Conservation (phyloP, 192 early-diverging fungal genomes). For the Paraglomus occultum region DNA sequence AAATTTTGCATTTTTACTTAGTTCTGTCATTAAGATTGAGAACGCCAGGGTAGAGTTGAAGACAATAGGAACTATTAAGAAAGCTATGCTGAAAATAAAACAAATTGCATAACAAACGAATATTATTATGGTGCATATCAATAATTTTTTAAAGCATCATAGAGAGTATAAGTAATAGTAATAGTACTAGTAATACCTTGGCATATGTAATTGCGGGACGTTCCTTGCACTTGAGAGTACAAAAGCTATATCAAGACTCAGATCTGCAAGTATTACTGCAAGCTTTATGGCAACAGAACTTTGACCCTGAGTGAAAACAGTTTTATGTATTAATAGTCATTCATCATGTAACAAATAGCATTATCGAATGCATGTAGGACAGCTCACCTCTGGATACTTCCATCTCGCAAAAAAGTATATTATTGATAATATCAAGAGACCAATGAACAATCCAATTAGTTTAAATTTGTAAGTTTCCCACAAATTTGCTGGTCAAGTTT, state of each 20-base stretch:
- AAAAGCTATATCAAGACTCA: not conserved
- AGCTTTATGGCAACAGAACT: not conserved
- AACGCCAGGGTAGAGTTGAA: slow-evolving; percentile 9
- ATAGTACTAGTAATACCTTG: not conserved
- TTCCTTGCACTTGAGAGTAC: not conserved
- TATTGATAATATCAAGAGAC: not conserved
- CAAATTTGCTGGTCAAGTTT: not conserved
- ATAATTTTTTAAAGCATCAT: not conserved
- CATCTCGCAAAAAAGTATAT: not conserved
- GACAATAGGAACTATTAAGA: slow-evolving; percentile 1
- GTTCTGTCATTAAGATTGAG: slow-evolving; percentile 12
- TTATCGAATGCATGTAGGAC: not conserved
- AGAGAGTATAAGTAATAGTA: not conserved
- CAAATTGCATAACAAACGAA: not conserved
- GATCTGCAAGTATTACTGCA: slow-evolving; percentile 16
- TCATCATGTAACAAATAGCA: not conserved
- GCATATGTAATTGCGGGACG: not conserved
- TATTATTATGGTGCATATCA: too few species aligned
- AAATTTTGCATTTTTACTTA: not conserved
- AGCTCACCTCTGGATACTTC: not conserved
- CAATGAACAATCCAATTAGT: not conserved
- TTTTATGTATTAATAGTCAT: not conserved
- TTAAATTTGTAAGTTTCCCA: slow-evolving; percentile 9
- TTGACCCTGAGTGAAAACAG: not conserved
- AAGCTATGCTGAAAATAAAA: not conserved